phyloP scores from a whole-genome alignment of 495 filamentous ascomycete genomes.

The Acidomyces sp. region DNA sequence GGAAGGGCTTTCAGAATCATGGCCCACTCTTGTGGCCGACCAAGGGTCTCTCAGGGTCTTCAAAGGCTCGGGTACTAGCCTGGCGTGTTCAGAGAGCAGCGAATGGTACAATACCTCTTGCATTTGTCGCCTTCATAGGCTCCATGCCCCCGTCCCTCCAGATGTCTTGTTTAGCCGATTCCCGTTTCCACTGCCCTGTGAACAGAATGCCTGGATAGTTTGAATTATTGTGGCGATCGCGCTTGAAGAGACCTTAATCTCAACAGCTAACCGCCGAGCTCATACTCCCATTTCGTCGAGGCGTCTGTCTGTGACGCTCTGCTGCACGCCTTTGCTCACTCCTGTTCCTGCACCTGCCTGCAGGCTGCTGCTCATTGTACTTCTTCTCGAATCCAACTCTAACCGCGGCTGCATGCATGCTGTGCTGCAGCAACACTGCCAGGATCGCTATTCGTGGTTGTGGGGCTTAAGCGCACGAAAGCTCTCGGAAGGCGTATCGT shows the following conservation, averaged over 20 bases:
- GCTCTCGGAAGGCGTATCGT: conserved; percentile 1
- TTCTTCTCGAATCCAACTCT: conserved; percentile 1
- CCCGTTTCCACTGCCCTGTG: conserved; percentile 5
- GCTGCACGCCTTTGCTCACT: conserved; percentile 2
- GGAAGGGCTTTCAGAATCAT: not conserved
- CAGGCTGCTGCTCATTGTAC: conserved; percentile 4
- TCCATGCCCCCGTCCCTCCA: conserved; percentile 5
- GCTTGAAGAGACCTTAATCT: conserved; percentile 3
- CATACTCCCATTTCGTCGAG: conserved; percentile 14
- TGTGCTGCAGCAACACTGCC: conserved; percentile 3
- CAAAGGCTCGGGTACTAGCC: conserved; percentile 7
- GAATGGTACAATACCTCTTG: conserved; percentile 15
- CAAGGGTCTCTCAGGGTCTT: not conserved
- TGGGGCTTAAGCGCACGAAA: conserved; percentile 13
- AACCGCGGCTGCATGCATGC: conserved; percentile 17
- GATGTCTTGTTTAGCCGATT: conserved; percentile 9
- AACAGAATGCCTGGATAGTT: conserved; percentile 1
- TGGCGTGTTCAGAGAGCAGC: conserved; percentile 9
- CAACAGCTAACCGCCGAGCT: conserved; percentile 7
- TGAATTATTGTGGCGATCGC: conserved; percentile 12
- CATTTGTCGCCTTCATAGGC: conserved; percentile 8
- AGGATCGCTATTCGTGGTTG: conserved; percentile 6
- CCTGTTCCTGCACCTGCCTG: conserved; percentile 6
- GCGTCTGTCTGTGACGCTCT: conserved; percentile 1
- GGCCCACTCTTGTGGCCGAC: conserved; percentile 2